These are phyloP conservation scores for Yamadazyma membranifaciens DNA, from an alignment of 1,139 yeast genomes.

Conservation along the genomic window DNA sequence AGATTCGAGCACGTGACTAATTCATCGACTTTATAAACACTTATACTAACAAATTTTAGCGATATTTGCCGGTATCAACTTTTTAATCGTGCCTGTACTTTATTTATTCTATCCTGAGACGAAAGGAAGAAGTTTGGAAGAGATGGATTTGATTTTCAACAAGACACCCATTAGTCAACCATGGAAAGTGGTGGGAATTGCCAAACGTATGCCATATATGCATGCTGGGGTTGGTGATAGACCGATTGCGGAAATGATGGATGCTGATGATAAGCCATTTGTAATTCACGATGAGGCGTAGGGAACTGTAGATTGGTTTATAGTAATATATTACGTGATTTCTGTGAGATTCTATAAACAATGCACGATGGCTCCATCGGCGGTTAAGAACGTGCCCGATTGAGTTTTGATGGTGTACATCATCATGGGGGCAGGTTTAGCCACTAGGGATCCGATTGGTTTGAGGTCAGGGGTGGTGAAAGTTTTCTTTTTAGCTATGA, in stretches of 20 bases:
- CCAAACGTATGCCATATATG: slow-evolving; percentile 29
- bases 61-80: slow-evolving; percentile 40
- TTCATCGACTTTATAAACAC: too few relatives aligned
- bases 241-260: slow-evolving; percentile 12
- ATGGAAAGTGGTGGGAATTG: slow-evolving; percentile 40
- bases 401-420: too few relatives aligned
- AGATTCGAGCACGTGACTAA: too few relatives aligned
- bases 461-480: too few relatives aligned
- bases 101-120: slow-evolving; percentile 63
- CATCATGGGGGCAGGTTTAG: too few relatives aligned
- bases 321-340: background rate
- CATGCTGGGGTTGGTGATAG: slow-evolving; percentile 19
- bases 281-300: slow-evolving; percentile 5
- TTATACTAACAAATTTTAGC: slow-evolving; percentile 11
- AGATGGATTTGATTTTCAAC: slow-evolving; percentile 58
- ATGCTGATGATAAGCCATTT: slow-evolving; percentile 5
- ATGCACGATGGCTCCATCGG: too few relatives aligned
- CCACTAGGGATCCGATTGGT: too few relatives aligned
- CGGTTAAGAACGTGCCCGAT: too few relatives aligned
- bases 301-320: background rate
- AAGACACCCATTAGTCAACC: slow-evolving; percentile 34
- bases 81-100: slow-evolving; percentile 51
- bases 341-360: background rate
- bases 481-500: too few relatives aligned
- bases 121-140: slow-evolving; percentile 57